Percentiles rank a stretch among this genome's conserved stretches.
Conservation (phyloP, 2,329 filamentous ascomycete genomes). For the Metarhizium sp. region DNA sequence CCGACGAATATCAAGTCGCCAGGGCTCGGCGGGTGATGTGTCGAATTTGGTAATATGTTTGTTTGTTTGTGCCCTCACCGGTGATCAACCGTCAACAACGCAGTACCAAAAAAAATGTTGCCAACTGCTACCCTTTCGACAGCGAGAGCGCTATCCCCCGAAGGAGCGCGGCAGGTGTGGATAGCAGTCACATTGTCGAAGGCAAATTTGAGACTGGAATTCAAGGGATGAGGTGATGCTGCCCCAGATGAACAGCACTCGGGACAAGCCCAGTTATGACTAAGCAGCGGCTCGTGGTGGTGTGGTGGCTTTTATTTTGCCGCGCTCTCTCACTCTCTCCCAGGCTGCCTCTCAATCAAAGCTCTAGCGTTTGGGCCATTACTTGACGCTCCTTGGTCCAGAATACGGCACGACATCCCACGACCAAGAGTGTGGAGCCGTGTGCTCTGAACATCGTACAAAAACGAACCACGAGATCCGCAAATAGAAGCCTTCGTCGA, state of each 20-base stretch:
- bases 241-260: not conserved
- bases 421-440: no score
- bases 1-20: not conserved
- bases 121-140: not conserved
- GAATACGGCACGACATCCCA: no score
- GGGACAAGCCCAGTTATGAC: not conserved
- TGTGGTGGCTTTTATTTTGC: no score
- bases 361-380: no score
- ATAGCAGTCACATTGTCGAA: no score
- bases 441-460: no score
- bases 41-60: not conserved
- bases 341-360: no score
- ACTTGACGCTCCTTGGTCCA: no score
- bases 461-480: not conserved
- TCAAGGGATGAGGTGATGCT: constrained; percentile 3
- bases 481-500: not conserved
- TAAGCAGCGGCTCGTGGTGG: not conserved
- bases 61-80: no score
- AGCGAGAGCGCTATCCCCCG: no score
- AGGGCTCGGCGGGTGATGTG: not conserved
- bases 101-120: not conserved
- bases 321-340: no score
- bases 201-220: constrained; percentile 3
- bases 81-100: not conserved
- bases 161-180: no score